These are phyloP conservation scores for Chalaropsis thielavioides DNA, from an alignment of 2,329 filamentous ascomycete species.

Conservation along the genomic window DNA sequence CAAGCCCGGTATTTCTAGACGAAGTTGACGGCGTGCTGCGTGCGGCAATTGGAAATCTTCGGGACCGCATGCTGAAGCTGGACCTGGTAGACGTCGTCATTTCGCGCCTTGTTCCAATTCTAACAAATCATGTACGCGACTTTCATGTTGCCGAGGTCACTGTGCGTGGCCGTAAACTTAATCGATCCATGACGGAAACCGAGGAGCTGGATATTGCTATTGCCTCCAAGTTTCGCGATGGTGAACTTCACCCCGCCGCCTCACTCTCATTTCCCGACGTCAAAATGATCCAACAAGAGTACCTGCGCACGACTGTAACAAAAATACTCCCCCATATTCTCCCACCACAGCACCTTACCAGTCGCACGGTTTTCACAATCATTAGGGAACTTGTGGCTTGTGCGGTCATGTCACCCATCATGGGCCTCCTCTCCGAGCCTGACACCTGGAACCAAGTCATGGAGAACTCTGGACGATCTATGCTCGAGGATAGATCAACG, in stretches of 20 bases:
- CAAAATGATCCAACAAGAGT: slow-evolving; percentile 73
- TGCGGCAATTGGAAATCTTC: slow-evolving; percentile 53
- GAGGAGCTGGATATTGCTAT: slow-evolving; percentile 93
- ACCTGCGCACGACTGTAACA: slow-evolving; percentile 62
- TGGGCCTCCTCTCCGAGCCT: slow-evolving; percentile 71
- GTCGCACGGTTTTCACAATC: slow-evolving; percentile 64
- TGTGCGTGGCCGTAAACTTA: slow-evolving; percentile 76
- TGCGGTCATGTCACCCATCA: slow-evolving; percentile 69
- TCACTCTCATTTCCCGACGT: slow-evolving; percentile 71
- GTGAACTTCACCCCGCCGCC: slow-evolving; percentile 75
- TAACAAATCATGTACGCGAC: slow-evolving; percentile 78
- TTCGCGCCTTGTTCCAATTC: slow-evolving; percentile 67
- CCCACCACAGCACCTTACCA: slow-evolving; percentile 58
- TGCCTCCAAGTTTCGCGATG: slow-evolving; percentile 82
- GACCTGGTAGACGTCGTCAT: slow-evolving; percentile 77
- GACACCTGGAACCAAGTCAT: slow-evolving; percentile 97
- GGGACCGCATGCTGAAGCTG: slow-evolving; percentile 55
- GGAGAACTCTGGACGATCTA: slow-evolving; percentile 71
- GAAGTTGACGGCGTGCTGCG: slow-evolving; percentile 75
- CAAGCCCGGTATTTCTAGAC: slow-evolving; percentile 63
- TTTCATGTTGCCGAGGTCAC: slow-evolving; percentile 81
- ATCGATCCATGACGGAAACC: slow-evolving; percentile 82
- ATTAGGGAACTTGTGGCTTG: slow-evolving; percentile 86
- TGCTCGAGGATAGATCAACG: slow-evolving; percentile 89
- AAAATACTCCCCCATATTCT: slow-evolving; percentile 61